These are phyloP conservation scores for Meripilus lineatus DNA, from an alignment of 1,284 basidiomycete species.

Conservation along the genomic window DNA sequence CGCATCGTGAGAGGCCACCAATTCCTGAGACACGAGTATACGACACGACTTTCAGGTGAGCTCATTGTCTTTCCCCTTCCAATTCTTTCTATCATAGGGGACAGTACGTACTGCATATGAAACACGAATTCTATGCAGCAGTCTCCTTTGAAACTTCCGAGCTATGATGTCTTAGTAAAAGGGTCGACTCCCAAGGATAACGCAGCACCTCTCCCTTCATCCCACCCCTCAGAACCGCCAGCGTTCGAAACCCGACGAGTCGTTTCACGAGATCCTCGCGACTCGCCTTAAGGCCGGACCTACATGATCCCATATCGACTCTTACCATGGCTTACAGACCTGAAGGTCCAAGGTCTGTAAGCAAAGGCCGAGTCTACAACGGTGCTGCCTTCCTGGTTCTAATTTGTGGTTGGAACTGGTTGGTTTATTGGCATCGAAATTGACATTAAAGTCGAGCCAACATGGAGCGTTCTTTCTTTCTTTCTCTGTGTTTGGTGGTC, in stretches of 20 bases:
- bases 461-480: slow-evolving; percentile 13
- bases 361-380: slow-evolving; percentile 42
- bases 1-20: no score
- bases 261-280: slow-evolving; percentile 31
- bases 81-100: no score
- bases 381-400: slow-evolving; percentile 7
- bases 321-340: slow-evolving; percentile 26
- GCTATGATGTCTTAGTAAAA: slow-evolving; percentile 43
- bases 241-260: slow-evolving; percentile 38
- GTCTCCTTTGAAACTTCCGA: no score
- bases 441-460: slow-evolving; percentile 30
- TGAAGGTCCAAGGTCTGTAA: slow-evolving; percentile 24
- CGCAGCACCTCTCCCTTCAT: slow-evolving; percentile 9
- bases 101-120: no score
- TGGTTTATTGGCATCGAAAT: neutral
- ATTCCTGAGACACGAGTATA: no score
- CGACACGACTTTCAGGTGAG: no score
- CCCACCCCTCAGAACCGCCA: slow-evolving; percentile 22
- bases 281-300: slow-evolving; percentile 44
- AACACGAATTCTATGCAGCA: no score
- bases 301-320: slow-evolving; percentile 28
- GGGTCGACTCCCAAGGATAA: slow-evolving; percentile 34
- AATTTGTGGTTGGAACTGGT: neutral
- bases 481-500: slow-evolving; percentile 30
- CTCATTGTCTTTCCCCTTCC: no score